Evolutionary conservation across 2,329 filamentous ascomycete species (phyloP).

Genomic region (Aspergillus sp.): DNA sequence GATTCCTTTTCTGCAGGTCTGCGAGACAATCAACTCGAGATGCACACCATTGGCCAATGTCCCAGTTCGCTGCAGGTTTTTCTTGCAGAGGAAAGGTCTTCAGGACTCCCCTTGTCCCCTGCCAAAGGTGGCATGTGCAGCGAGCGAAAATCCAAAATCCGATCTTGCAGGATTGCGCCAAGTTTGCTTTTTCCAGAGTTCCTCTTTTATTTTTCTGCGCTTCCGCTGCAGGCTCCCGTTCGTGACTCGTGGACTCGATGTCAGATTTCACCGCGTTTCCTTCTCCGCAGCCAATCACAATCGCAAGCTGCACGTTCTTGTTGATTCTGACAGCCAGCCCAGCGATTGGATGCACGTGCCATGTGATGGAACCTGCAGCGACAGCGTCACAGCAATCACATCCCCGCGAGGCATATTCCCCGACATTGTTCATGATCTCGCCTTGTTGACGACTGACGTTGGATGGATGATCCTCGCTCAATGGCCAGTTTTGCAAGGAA

Average conservation of each 20-base stretch:
- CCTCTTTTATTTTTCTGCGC: background rate
- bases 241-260: background rate
- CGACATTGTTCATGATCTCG: background rate
- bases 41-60: background rate
- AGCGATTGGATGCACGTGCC: constrained; percentile 7
- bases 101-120: background rate
- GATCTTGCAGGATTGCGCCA: constrained; percentile 1
- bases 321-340: background rate
- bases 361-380: constrained; percentile 5
- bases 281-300: background rate
- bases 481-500: background rate
- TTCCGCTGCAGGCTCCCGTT: background rate
- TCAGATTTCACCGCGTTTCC: background rate
- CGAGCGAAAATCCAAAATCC: background rate
- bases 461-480: background rate
- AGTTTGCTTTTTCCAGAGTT: background rate
- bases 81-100: background rate
- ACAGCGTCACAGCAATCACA: background rate
- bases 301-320: background rate
- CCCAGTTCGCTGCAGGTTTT: constrained; percentile 2
- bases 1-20: background rate
- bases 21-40: background rate
- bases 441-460: background rate
- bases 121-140: background rate
- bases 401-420: background rate